These are phyloP conservation scores for Fusarium succisae DNA, from an alignment of 2,329 filamentous ascomycete genomes.

Conservation along the genomic window DNA sequence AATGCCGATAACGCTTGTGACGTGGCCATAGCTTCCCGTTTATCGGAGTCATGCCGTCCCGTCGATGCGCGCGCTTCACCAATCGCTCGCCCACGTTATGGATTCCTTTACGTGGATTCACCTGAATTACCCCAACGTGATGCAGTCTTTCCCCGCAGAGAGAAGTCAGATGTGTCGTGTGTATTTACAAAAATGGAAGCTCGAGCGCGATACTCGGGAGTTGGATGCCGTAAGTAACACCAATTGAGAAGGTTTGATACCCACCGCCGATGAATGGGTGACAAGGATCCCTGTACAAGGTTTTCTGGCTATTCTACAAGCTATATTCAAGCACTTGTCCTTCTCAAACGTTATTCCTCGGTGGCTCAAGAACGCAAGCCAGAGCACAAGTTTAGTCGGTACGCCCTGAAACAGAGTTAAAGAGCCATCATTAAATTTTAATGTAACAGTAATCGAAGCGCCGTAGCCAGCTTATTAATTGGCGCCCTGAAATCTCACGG, in stretches of 20 bases:
- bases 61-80: neutral
- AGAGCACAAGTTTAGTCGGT: neutral
- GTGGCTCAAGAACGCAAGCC: neutral
- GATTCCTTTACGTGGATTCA: neutral
- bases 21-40: neutral
- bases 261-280: neutral
- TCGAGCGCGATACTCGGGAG: neutral
- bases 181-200: neutral
- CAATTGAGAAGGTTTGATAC: neutral
- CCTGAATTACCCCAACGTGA: neutral
- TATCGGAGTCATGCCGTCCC: neutral
- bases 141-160: neutral
- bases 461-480: neutral
- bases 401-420: neutral
- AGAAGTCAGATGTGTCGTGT: neutral
- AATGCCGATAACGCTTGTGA: neutral
- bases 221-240: neutral
- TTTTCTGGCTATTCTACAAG: neutral
- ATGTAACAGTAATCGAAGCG: neutral
- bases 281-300: neutral
- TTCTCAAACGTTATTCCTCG: neutral
- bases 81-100: neutral
- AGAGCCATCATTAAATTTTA: no score
- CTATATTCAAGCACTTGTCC: neutral
- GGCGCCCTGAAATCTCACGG: neutral